Conservation (phyloP, 225 moss, liverwort and hornwort genomes). For the Polytrichum commune region DNA sequence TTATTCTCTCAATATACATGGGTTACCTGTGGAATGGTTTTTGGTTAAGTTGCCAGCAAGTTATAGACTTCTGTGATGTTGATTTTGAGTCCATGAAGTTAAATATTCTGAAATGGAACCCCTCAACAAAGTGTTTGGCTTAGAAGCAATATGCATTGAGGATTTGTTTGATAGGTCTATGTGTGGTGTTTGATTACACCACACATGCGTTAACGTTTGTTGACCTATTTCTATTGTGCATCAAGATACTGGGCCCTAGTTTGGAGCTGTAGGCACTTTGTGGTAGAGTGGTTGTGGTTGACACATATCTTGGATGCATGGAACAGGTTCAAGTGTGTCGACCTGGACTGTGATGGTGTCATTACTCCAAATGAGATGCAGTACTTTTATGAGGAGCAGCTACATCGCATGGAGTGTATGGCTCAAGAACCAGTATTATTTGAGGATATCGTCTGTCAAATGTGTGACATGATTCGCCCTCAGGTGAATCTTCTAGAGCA, state of each 20-base stretch:
- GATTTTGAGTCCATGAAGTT: no score
- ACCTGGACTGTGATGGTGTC: conserved; percentile 86
- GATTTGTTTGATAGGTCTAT: no score
- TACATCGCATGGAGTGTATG: conserved; percentile 98
- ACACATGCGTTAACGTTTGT: no score
- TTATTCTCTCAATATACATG: no score
- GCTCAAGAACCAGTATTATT: conserved; percentile 95
- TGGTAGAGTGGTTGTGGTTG: no score
- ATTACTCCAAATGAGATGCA: conserved; percentile 95
- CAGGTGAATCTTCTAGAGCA: conserved; percentile 38
- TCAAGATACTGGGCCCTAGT: neutral
- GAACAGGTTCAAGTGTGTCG: conserved; percentile 92
- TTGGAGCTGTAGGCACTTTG: neutral
- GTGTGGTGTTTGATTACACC: no score
- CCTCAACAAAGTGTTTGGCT: no score
- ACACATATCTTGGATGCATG: conserved; percentile 1
- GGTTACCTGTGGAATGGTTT: no score
- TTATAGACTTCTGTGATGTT: no score
- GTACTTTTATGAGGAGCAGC: conserved; percentile 90
- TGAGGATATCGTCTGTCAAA: conserved; percentile 94
- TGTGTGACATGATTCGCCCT: conserved; percentile 95
- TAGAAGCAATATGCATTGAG: no score
- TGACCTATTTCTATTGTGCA: neutral
- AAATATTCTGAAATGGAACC: no score
- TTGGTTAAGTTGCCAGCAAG: no score